Evolutionary conservation across 352 stramenopile genomes (phyloP), one percentile per base, ranked within the genome.

Genomic region (Phytopythium montanum): DNA sequence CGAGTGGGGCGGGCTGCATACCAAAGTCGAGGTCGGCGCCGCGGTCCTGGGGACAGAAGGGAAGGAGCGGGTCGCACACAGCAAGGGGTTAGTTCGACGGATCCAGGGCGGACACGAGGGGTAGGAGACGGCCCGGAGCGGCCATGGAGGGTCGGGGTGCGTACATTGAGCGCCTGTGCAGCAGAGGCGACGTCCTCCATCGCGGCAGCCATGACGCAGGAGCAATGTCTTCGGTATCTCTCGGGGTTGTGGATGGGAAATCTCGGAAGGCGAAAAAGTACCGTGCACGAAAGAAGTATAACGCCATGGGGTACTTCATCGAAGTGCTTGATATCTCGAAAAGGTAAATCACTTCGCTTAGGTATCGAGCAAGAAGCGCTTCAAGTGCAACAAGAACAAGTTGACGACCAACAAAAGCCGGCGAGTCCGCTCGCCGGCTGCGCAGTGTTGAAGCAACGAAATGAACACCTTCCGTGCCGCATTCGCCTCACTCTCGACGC

Each of bases 11-110:
- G 12, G 8, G 39, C 3, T 25, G 68, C 65, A 14, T 65, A 92
- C 85, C 85, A 58, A 94, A 94, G 53, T 94, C 75, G 50, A 94
- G 69, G 18, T 76, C 79, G 0, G 70, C 75, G 36, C 76, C 62
- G 65, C 85, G 79, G 52, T 94, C 85, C 85, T 94, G 53, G 16
- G 6, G 4, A 13, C 33, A 72, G 55, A 64, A 13, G 61, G 50
- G 29, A 18, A 62, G 29, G 26, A 60, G 23, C 44, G 52, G 42
- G n/a, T 5, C 41, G n/a, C 2, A 28, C 5, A 16, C 26, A n/a
- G 33, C 31, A 7, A n/a, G 25, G 23, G 58, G 42, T 54, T 16
- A 54, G 49, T 5, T 29, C 5, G 41, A 29, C n/a, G 16, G 28
- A 13, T 19, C n/a, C 12, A 23, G n/a, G n/a, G 28, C n/a, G 1